Percentiles rank a stretch among this genome's conserved stretches.
phyloP scores from a whole-genome alignment of 2,329 filamentous ascomycete species.

The Diplocarpon mali region DNA sequence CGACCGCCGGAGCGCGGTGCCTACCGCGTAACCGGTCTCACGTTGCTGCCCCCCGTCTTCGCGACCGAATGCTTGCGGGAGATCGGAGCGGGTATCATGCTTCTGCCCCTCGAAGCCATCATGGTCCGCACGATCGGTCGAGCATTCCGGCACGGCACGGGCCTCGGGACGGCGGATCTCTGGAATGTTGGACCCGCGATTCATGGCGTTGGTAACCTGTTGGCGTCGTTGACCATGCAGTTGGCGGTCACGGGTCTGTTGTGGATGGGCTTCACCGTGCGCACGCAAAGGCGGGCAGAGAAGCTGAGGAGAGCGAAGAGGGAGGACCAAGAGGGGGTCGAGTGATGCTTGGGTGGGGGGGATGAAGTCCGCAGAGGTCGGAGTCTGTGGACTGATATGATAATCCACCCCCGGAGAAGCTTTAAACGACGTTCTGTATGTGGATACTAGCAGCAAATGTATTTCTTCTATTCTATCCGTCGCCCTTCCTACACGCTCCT shows the following conservation, averaged over 20 bases:
- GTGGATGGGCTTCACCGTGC: constrained; percentile 22
- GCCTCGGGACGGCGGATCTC: constrained; percentile 14
- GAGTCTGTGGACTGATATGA: too few relatives aligned
- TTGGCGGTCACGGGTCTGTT: constrained; percentile 18
- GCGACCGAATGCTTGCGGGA: constrained; percentile 25
- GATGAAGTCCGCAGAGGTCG: too few relatives aligned
- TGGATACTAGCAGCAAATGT: too few relatives aligned
- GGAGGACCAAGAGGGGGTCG: not conserved
- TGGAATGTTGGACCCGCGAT: constrained; percentile 9
- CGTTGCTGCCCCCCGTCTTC: constrained; percentile 26
- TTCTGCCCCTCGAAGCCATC: constrained; percentile 25
- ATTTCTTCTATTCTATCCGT: too few relatives aligned
- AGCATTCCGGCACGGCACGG: constrained; percentile 17
- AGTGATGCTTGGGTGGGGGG: too few relatives aligned
- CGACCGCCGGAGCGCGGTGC: constrained; percentile 13
- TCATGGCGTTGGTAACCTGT: constrained; percentile 16
- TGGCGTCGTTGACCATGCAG: constrained; percentile 19
- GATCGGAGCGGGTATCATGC: constrained; percentile 19
- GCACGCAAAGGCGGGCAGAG: constrained; percentile 11
- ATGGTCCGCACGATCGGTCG: constrained; percentile 24
- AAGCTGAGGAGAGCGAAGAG: not conserved
- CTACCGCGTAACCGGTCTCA: constrained; percentile 26
- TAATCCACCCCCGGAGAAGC: too few relatives aligned
- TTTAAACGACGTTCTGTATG: too few relatives aligned
- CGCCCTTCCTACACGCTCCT: too few relatives aligned